Base-by-base conservation (phyloP, 2,329 filamentous ascomycete genomes). In the Mariannaea sp. region DNA sequence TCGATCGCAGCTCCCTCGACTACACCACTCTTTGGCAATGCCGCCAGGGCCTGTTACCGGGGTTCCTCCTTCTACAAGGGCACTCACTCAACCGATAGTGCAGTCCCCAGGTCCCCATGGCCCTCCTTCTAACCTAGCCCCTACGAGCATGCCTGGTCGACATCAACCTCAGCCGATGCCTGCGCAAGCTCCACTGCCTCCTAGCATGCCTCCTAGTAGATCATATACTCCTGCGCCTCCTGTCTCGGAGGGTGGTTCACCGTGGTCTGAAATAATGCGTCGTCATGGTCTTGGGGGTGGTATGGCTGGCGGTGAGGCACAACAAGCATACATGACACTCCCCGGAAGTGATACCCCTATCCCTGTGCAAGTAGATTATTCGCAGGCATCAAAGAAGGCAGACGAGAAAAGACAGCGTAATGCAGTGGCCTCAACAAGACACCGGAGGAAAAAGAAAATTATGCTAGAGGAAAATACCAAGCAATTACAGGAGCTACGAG, bases 401-500 rank as follows among this genome's bases (percentile, higher is more conserved):
- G 89, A 94, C 65, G 90, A 95, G 71, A 96, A 94, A 73, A 81
- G 91, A 50, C 87, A 88, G 70, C 83, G 90, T 45, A 96, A 96
- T 66, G 91, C 91, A 33, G 89, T 89, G 41, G 91, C 91, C 5
- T 95, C 90, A 51, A 90, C 90, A 41, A 82, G 91, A 54, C 94
- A 95, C 60, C 83, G 91, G 49, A 84, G 86, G 66, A 82, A 92
- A 55, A 86, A 91, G 67, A 95, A 95, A 73, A 89, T 92, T 66
- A 87, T 88, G 69, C 89, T 93, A 69, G 83, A 83, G 62, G 87
- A 91, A 69, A 87, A 87, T 52, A 83, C 83, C 13, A 79, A 81
- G 49, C 86, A 82, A 43, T 85, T 93, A 58, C 79, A 88, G 44
- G 83, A 85, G 60, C 76, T 93, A 48, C 86, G 90, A 66, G 78